phyloP scores from a whole-genome alignment of 345 rosid species.

The Camelina neglecta region DNA sequence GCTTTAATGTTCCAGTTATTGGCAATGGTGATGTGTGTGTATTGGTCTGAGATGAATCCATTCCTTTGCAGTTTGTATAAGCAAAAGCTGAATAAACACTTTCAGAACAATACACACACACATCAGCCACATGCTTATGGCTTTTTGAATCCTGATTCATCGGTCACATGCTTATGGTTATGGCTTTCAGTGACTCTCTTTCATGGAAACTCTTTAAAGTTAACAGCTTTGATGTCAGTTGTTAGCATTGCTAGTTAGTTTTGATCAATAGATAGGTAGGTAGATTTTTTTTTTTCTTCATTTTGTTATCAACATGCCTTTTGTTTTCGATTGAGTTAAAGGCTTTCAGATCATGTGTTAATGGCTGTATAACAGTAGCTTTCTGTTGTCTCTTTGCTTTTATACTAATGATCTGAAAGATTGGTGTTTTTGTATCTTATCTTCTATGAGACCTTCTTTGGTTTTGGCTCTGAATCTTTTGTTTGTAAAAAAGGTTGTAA shows the following conservation, averaged over 20 bases:
- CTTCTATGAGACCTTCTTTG: neutral
- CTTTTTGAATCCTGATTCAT: neutral
- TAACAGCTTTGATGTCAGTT: neutral
- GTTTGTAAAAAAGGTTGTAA: neutral
- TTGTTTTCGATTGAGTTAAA: neutral
- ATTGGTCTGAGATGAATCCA: too few species aligned
- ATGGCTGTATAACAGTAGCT: neutral
- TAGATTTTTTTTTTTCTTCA: neutral
- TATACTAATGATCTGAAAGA: neutral
- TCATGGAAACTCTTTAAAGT: neutral
- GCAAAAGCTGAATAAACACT: conserved; percentile 11
- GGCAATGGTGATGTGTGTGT: neutral
- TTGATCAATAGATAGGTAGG: neutral
- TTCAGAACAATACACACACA: too few species aligned
- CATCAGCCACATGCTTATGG: too few species aligned
- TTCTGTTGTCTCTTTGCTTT: neutral
- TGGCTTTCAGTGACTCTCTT: neutral
- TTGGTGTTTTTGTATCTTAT: neutral
- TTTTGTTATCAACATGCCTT: neutral
- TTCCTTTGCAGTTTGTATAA: too few species aligned
- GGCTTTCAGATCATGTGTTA: conserved; percentile 3
- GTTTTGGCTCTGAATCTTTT: conserved; percentile 10
- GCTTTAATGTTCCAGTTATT: neutral
- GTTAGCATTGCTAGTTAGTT: neutral
- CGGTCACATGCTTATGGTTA: neutral